Percentiles rank a stretch among this genome's conserved stretches.
phyloP scores from a whole-genome alignment of 257 asterid genomes.

The Eucommia ulmoides region DNA sequence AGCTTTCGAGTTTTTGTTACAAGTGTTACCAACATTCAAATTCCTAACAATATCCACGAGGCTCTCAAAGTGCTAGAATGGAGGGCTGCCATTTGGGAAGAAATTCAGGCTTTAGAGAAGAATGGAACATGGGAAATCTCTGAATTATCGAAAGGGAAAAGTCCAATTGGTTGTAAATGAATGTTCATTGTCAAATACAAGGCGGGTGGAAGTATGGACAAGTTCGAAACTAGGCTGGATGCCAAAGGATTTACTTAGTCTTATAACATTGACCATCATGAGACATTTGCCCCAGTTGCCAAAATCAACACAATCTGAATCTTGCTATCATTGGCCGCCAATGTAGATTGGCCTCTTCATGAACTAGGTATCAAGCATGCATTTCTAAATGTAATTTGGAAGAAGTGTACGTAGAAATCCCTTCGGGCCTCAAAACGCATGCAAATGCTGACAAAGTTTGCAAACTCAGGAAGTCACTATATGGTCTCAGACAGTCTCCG shows the following conservation, averaged over 20 bases:
- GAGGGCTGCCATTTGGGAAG: neutral
- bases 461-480: neutral
- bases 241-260: neutral
- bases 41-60: neutral
- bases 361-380: neutral
- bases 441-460: neutral
- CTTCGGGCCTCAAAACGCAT: neutral
- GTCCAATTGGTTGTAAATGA: neutral
- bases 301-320: neutral
- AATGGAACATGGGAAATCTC: neutral
- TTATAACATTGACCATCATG: neutral
- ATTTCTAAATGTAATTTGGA: too few species aligned
- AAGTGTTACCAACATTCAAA: neutral
- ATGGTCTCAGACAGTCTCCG: neutral
- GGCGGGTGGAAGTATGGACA: neutral
- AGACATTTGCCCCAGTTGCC: neutral
- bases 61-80: neutral
- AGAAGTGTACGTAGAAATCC: neutral
- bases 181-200: neutral
- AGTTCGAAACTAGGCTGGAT: neutral
- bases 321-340: neutral
- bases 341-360: neutral
- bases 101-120: neutral
- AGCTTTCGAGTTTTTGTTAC: neutral
- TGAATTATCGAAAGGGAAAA: neutral